phyloP scores from a whole-genome alignment of 768 basidiomycete genomes.

The Psilocybe tampanensis region DNA sequence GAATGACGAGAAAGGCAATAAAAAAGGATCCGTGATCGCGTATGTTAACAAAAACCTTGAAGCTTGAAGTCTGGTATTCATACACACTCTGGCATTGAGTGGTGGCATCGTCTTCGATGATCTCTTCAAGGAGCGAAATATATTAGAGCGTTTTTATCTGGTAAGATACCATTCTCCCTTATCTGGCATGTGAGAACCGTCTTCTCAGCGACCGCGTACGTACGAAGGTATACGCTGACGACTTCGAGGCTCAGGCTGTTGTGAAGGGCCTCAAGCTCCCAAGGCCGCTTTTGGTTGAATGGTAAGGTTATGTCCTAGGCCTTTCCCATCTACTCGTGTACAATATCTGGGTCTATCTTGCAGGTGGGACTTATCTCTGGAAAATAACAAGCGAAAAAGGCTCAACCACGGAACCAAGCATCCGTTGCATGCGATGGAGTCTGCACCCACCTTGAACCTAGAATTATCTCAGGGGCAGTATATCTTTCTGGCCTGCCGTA shows the following conservation, averaged over 20 bases:
- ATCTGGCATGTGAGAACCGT: too few relatives aligned
- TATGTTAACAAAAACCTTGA: too few relatives aligned
- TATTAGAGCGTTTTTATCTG: constrained; percentile 27
- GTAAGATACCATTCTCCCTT: constrained; percentile 18
- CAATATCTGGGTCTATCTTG: too few relatives aligned
- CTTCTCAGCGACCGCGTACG: too few relatives aligned
- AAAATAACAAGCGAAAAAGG: not conserved
- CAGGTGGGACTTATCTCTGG: constrained; percentile 22
- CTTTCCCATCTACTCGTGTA: too few relatives aligned
- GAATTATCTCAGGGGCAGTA: constrained; percentile 30
- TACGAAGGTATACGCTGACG: constrained; percentile 32
- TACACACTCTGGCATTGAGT: constrained; percentile 42
- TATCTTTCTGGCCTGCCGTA: constrained; percentile 29
- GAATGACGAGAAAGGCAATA: too few relatives aligned
- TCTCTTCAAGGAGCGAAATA: constrained; percentile 32
- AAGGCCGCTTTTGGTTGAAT: constrained; percentile 32
- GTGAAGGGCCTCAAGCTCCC: constrained; percentile 29
- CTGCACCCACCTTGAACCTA: constrained; percentile 24
- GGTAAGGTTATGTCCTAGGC: constrained; percentile 22
- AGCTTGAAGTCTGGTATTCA: constrained; percentile 40
- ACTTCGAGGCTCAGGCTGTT: constrained; percentile 31
- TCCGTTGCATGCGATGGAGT: constrained; percentile 32
- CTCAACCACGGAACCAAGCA: constrained; percentile 16
- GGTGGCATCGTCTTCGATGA: constrained; percentile 38
- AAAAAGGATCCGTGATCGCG: too few relatives aligned